Evolutionary conservation across 2,329 filamentous ascomycete species (phyloP).

Genomic region (Colletotrichum echinochloae): DNA sequence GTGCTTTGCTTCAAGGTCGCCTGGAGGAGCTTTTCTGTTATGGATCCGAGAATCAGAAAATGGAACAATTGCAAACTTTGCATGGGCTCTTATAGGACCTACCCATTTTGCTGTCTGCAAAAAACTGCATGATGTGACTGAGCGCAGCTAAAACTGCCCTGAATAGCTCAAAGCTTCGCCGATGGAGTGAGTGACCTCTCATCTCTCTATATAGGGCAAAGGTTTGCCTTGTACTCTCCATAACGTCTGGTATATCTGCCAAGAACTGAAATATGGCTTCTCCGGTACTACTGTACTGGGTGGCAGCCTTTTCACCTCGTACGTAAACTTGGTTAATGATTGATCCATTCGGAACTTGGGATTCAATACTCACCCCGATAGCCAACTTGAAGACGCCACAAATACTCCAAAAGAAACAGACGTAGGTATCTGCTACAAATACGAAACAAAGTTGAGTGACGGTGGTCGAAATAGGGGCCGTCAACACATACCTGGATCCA

Average conservation of each 20-base stretch:
- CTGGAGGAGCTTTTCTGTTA: neutral
- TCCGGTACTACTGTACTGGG: neutral
- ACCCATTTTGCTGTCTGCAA: neutral
- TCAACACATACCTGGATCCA: neutral
- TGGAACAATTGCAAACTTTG: too few relatives aligned
- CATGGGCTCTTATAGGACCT: neutral
- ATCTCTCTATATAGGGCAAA: neutral
- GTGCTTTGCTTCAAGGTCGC: neutral
- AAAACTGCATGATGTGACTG: neutral
- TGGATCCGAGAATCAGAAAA: too few relatives aligned
- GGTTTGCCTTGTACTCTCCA: neutral
- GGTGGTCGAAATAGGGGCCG: neutral
- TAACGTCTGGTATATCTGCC: neutral
- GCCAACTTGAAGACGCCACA: neutral
- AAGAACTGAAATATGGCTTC: neutral
- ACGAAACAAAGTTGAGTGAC: neutral
- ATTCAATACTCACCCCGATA: neutral
- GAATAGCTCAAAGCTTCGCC: neutral
- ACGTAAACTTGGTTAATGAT: neutral
- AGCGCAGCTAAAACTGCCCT: neutral
- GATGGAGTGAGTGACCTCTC: neutral
- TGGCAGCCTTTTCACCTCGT: neutral
- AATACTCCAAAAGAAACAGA: neutral
- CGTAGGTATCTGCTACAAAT: neutral
- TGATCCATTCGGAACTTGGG: neutral